Base-by-base conservation (phyloP, 2,329 filamentous ascomycete species). In the Alternaria arborescens region DNA sequence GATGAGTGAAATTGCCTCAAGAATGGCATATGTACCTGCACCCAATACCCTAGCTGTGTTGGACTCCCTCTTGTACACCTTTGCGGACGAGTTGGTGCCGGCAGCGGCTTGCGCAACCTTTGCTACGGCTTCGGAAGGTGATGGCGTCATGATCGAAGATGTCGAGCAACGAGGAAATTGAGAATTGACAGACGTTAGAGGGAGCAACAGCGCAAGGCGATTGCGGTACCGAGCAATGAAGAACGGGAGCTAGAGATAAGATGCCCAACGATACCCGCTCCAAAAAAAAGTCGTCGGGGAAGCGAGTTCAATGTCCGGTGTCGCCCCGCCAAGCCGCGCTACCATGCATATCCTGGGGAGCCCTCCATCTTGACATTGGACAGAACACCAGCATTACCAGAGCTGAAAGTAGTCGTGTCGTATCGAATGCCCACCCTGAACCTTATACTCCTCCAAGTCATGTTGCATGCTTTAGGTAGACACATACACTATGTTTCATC, bases 41-140 rank as follows among this genome's bases (percentile, higher is more conserved):
- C 95, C 95, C 68, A 97, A 84, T 69, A 99, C 83, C 81, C 95
- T 88, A 73, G 95, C 95, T 77, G 90, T 79, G 73, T 92, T 93
- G 60, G 94, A 97, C 85, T 99, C 95, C 82, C 87, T 93, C 86
- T 97, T 90, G 73, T 85, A 84, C 74, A 87, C 85, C 75, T 85
- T 88, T 43, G 86, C 83, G 55, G 86, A 77, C 47, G 77, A 77
- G 32, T 67, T 67, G 51, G 74, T 75, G 53, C 71, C 67, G 8
- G 70, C 64, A 57, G 74, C 72, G 18, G 61, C 72, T 55, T 64
- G 66, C 41, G 71, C 69, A 50, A 73, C 71, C 59, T 74, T 76
- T 16, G 72, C 67, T 55, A 62, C 71, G 41, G 66, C 72, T 47
- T 75, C 73, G 12, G 70, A 70, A 41, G 69, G 54, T 53, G 73